Percentiles rank a stretch among this genome's conserved stretches.
phyloP scores from a whole-genome alignment of 176 grass and related monocot species.

The Ampelocalamus luodianensis region DNA sequence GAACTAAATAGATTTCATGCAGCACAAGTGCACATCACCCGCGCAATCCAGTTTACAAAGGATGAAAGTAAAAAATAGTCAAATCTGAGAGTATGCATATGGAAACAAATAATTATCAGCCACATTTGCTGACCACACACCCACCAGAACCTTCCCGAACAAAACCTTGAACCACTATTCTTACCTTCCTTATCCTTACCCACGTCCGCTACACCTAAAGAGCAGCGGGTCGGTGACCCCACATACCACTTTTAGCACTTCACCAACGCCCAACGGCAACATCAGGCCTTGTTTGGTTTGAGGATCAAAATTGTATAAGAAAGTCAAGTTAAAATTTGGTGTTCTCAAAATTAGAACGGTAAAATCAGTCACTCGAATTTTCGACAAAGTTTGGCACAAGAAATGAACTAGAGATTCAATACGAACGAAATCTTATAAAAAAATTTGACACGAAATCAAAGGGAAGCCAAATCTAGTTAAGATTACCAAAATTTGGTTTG shows the following conservation, averaged over 20 bases:
- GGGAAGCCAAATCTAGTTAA: no score
- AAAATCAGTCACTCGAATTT: no score
- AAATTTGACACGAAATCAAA: no score
- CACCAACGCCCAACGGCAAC: slow-evolving; percentile 23
- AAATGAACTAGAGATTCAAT: no score
- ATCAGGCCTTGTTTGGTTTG: neutral
- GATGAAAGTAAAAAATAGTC: neutral
- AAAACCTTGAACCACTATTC: neutral
- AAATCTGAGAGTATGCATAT: neutral
- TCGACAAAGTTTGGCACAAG: no score
- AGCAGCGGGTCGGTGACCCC: neutral
- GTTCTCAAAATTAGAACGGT: no score
- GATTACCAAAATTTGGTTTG: no score
- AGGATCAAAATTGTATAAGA: no score
- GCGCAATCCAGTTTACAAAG: neutral
- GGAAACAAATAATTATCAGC: neutral
- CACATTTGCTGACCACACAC: slow-evolving; percentile 45
- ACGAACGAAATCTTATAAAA: no score
- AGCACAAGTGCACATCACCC: no score
- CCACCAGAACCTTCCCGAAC: slow-evolving; percentile 52
- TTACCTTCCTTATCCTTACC: neutral
- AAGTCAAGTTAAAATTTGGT: no score
- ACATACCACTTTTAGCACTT: slow-evolving; percentile 34
- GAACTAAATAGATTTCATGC: no score
- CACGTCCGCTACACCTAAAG: neutral